Conservation (phyloP, 2,329 filamentous ascomycete genomes). For the Aspergillus aculeatinus region DNA sequence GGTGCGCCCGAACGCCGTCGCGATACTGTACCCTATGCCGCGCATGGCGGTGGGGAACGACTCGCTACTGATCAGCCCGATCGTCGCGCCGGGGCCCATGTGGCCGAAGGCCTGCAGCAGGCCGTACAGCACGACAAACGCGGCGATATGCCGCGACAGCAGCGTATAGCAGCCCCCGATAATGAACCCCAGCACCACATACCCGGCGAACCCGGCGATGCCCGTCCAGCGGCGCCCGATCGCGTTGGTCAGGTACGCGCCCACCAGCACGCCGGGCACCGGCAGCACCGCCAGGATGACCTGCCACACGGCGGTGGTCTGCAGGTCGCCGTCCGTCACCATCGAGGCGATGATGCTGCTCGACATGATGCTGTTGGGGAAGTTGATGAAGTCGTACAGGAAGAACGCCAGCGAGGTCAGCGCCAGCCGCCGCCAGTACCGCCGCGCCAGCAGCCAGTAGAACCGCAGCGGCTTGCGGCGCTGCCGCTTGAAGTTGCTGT, state of each 20-base stretch:
- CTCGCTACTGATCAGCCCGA: slow-evolving; percentile 34
- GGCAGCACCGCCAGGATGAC: slow-evolving; percentile 35
- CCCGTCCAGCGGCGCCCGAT: slow-evolving; percentile 34
- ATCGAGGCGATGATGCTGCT: slow-evolving; percentile 35
- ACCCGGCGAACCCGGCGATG: slow-evolving; percentile 32
- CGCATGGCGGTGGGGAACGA: slow-evolving; percentile 35
- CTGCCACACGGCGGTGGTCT: slow-evolving; percentile 37
- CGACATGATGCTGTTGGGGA: slow-evolving; percentile 39
- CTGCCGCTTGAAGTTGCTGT: slow-evolving; percentile 33
- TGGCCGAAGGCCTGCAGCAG: slow-evolving; percentile 34
- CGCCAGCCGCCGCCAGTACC: slow-evolving; percentile 30
- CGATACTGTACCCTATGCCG: slow-evolving; percentile 34
- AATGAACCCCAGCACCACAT: slow-evolving; percentile 31
- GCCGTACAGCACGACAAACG: slow-evolving; percentile 38
- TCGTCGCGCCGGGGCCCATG: slow-evolving; percentile 37
- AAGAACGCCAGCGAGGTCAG: slow-evolving; percentile 38
- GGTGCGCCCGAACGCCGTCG: slow-evolving; percentile 35
- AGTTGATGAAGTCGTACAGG: slow-evolving; percentile 41
- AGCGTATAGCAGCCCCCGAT: slow-evolving; percentile 31
- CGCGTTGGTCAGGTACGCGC: slow-evolving; percentile 33
- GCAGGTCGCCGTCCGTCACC: slow-evolving; percentile 33
- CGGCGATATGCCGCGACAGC: slow-evolving; percentile 29
- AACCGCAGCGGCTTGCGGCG: slow-evolving; percentile 24
- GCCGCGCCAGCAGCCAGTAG: slow-evolving; percentile 26
- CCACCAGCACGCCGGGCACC: slow-evolving; percentile 35